Evolutionary conservation across 2,329 filamentous ascomycete genomes (phyloP).

Genomic region (Trichophyton verrucosum): DNA sequence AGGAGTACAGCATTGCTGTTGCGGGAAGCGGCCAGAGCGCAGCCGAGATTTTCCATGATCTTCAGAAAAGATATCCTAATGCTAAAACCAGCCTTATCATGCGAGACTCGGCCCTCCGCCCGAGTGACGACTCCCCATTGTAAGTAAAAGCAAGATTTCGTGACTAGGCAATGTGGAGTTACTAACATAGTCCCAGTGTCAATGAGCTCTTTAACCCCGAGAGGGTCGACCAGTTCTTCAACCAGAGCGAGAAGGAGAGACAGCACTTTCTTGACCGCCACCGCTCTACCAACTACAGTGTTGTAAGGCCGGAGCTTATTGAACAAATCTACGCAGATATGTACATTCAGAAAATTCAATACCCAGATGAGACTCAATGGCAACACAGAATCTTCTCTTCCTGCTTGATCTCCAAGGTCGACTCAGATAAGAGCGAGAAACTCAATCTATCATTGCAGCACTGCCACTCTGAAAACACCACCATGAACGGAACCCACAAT

Average conservation of each 20-base stretch:
- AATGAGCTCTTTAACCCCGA: conserved; percentile 94
- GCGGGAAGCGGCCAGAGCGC: conserved; percentile 84
- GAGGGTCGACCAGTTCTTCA: conserved; percentile 64
- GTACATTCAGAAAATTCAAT: conserved; percentile 68
- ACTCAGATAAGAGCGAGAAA: conserved; percentile 39
- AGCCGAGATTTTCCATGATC: conserved; percentile 87
- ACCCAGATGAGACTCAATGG: conserved; percentile 60
- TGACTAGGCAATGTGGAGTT: background rate
- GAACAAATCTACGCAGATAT: conserved; percentile 77
- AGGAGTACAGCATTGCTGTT: conserved; percentile 63
- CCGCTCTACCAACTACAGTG: conserved; percentile 82
- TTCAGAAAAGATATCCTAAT: conserved; percentile 72
- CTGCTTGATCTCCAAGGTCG: conserved; percentile 51
- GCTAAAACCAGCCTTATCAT: conserved; percentile 66
- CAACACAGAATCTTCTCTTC: conserved; percentile 66
- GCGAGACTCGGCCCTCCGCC: conserved; percentile 68
- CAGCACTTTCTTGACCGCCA: conserved; percentile 46
- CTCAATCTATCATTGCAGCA: conserved; percentile 51
- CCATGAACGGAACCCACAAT: conserved; percentile 25
- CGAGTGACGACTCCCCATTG: conserved; percentile 94
- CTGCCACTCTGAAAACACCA: conserved; percentile 24
- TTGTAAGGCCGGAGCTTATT: conserved; percentile 80
- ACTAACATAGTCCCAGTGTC: conserved; percentile 43
- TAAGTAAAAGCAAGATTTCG: conserved; percentile 38
- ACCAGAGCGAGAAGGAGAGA: conserved; percentile 52